Percentiles rank a stretch among this genome's conserved stretches.
Conservation (phyloP, 2,329 filamentous ascomycete species). For the Cryphonectria radicalis region DNA sequence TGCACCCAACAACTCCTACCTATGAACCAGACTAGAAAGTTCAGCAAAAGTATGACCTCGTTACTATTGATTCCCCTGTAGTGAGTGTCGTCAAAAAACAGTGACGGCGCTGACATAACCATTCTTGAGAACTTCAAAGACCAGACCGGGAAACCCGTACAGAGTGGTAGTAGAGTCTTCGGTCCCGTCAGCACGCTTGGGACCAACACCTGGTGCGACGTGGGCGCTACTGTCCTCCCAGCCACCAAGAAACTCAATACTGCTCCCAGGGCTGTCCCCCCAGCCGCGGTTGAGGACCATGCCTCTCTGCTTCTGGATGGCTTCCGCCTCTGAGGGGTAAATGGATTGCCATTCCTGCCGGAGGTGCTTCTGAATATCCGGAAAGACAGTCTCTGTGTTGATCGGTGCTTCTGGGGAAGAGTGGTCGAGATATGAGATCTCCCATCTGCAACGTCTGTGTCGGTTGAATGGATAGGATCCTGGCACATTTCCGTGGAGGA, state of each 20-base stretch:
- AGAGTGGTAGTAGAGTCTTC: conserved; percentile 75
- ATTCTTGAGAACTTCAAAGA: conserved; percentile 96
- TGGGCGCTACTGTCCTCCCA: conserved; percentile 74
- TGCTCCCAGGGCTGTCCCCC: conserved; percentile 90
- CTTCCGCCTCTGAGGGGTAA: conserved; percentile 60
- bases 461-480: conserved; percentile 97
- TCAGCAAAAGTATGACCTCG: neutral
- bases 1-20: neutral
- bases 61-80: neutral
- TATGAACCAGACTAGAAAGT: neutral
- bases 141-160: conserved; percentile 89
- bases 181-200: conserved; percentile 57
- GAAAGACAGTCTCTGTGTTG: conserved; percentile 78
- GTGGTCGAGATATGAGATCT: conserved; percentile 64
- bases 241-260: conserved; percentile 80
- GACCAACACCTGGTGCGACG: conserved; percentile 50
- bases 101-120: conserved; percentile 88
- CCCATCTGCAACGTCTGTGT: conserved; percentile 88
- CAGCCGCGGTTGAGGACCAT: conserved; percentile 92
- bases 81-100: conserved; percentile 52
- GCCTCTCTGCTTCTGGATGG: conserved; percentile 60
- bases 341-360: conserved; percentile 71
- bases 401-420: conserved; percentile 51
- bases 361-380: conserved; percentile 71
- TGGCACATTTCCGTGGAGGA: conserved; percentile 92